Conservation (phyloP, 2,329 filamentous ascomycete genomes). For the Stemphylium beticola region DNA sequence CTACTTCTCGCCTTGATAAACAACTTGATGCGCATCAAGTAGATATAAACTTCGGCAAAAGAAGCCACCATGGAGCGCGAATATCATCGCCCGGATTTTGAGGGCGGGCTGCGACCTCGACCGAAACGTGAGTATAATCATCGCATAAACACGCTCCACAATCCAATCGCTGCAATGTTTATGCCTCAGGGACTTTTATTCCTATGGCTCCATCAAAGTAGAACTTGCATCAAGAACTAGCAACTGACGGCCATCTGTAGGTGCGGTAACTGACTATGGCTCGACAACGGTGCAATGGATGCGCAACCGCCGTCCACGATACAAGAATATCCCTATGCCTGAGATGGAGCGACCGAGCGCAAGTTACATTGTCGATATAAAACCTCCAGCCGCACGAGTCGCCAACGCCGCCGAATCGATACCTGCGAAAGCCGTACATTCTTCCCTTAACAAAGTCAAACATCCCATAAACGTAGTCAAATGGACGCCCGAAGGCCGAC, state of each 20-base stretch:
- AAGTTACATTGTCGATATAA: constrained; percentile 92
- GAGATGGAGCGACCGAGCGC: constrained; percentile 84
- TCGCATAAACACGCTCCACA: neutral
- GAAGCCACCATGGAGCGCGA: constrained; percentile 44
- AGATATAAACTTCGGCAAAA: constrained; percentile 3
- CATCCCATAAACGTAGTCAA: constrained; percentile 96
- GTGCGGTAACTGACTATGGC: constrained; percentile 91
- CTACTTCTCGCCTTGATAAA: neutral
- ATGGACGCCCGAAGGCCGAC: constrained; percentile 95
- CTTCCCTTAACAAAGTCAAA: constrained; percentile 98
- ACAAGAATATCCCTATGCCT: constrained; percentile 72
- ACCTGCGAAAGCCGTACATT: constrained; percentile 93
- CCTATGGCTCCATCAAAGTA: neutral
- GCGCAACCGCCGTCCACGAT: constrained; percentile 78
- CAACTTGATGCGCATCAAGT: constrained; percentile 10
- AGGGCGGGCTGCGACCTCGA: constrained; percentile 41
- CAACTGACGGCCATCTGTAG: constrained; percentile 53
- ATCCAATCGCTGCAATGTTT: neutral
- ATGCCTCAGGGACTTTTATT: neutral
- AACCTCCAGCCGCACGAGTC: constrained; percentile 79
- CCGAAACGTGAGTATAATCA: constrained; percentile 44
- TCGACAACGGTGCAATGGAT: constrained; percentile 91
- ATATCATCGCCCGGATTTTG: constrained; percentile 44
- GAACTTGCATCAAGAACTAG: neutral
- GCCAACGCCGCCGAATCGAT: constrained; percentile 82